Percentiles rank a stretch among this genome's conserved stretches.
Conservation (phyloP, 192 early-diverging fungal species). For the Phycomyces blakesleeanus region DNA sequence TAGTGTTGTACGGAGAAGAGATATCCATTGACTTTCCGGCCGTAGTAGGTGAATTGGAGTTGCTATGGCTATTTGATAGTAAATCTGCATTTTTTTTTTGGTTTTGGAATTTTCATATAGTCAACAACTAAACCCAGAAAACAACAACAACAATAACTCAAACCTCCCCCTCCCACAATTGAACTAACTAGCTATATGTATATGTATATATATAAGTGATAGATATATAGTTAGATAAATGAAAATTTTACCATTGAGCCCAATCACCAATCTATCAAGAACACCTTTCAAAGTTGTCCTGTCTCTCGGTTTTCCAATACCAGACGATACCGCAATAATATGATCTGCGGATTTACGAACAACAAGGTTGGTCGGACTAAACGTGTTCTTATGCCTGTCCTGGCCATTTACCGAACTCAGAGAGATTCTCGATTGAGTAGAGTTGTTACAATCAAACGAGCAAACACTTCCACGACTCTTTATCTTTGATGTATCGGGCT, state of each 20-base stretch:
- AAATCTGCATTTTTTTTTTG: constrained; percentile 8
- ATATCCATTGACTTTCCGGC: constrained; percentile 68
- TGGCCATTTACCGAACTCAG: neutral
- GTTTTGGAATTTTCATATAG: neutral
- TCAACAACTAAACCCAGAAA: too few species aligned
- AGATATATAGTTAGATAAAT: too few species aligned
- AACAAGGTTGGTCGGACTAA: too few species aligned
- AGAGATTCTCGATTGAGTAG: neutral
- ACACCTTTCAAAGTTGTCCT: constrained; percentile 41
- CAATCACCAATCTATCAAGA: constrained; percentile 42
- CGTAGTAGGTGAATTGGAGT: constrained; percentile 34
- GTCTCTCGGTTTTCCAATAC: constrained; percentile 2
- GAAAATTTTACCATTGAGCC: constrained; percentile 42
- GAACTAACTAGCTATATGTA: too few species aligned
- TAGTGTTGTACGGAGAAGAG: constrained; percentile 91
- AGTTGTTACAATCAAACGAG: neutral
- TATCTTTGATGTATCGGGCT: neutral
- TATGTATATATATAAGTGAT: too few species aligned
- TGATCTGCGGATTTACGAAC: too few species aligned
- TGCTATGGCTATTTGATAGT: constrained; percentile 45
- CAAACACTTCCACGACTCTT: neutral
- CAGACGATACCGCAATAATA: neutral
- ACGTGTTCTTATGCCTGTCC: neutral
- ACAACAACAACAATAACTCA: too few species aligned
- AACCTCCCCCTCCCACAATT: too few species aligned